Base-by-base conservation (phyloP, 306 rosid genomes). In the Alnus glutinosa region DNA sequence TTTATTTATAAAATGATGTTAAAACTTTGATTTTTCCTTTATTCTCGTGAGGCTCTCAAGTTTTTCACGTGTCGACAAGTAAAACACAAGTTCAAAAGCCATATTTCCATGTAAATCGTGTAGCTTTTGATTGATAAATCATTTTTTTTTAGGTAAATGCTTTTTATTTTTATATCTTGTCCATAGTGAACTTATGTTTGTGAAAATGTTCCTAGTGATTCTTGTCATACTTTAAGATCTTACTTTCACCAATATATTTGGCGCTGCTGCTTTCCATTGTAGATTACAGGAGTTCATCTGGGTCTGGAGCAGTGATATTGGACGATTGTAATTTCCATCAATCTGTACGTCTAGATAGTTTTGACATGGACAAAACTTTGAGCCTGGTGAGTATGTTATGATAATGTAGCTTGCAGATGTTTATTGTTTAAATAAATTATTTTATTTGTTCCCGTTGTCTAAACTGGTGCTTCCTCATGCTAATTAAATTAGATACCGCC, bases 311-410 rank as follows among this genome's bases (percentile, higher is more conserved):
- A 54, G 97, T 92, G 81, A 30, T 90, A 75, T 89, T 92, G 76
- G 97, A 90, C 85, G 97, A 92, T 79, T 92, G 97, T 79, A 90
- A 92, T 87, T 92, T 92, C 85, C 97, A 92, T 83, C 96, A 92
- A 85, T 90, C 97, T 74, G 97, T 92, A 70, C 96, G 85, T 72
- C 96, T 92, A 76, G 97, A 92, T 76, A 89, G 75, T 84, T 92
- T 92, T 77, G 94, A 90, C 57, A 54, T 76, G 19, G 93, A 92
- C 81, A 89, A 58, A 88, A 90, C 97, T 81, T 83, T 92, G 83
- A 81, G 89, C 78, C 79, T 92, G 85, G 97, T 92, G 81, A 85
- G 96, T 88, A 77, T 62, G 39, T 14, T 28, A 37, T 39, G 52
- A 71, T 59, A 23, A 37, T 12, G 10, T 67, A 67, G 51, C 72